phyloP scores from a whole-genome alignment of 2,329 filamentous ascomycete species.

The Verruconis gallopava region DNA sequence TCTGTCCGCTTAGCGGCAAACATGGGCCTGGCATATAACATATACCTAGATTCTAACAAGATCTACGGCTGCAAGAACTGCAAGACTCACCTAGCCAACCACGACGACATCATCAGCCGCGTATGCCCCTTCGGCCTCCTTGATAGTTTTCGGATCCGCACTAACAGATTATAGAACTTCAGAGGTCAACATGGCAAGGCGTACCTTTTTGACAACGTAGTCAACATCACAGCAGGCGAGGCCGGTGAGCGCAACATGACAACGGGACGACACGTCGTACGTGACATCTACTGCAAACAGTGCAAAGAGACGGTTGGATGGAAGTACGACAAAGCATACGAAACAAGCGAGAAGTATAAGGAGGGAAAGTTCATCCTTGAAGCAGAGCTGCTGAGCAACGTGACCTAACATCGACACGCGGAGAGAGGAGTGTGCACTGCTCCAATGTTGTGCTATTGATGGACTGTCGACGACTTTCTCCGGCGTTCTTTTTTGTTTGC shows the following conservation, averaged over 20 bases:
- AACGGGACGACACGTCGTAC: conserved; percentile 84
- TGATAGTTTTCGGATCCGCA: neutral
- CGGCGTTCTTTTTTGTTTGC: no score
- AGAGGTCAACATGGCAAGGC: conserved; percentile 97
- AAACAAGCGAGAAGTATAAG: conserved; percentile 90
- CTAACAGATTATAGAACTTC: conserved; percentile 58
- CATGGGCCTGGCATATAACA: conserved; percentile 88
- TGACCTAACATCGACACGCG: conserved; percentile 38
- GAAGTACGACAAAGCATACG: conserved; percentile 98
- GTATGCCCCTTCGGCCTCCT: conserved; percentile 41
- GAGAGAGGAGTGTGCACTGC: neutral
- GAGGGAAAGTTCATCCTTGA: conserved; percentile 97
- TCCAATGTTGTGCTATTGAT: no score
- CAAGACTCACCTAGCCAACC: conserved; percentile 90
- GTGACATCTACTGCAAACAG: conserved; percentile 82
- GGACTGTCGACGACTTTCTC: no score
- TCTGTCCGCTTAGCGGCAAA: conserved; percentile 4
- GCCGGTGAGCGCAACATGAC: conserved; percentile 97
- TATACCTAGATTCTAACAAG: conserved; percentile 72
- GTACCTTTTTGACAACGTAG: conserved; percentile 87
- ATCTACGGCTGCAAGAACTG: conserved; percentile 88
- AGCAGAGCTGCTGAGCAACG: conserved; percentile 74
- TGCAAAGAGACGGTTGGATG: conserved; percentile 90
- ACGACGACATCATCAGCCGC: conserved; percentile 89
- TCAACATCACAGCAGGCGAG: conserved; percentile 75